Evolutionary conservation across 225 moss, liverwort and hornwort species (phyloP), one percentile per base, ranked within the genome.

Genomic region (Rhytidiadelphus loreus): DNA sequence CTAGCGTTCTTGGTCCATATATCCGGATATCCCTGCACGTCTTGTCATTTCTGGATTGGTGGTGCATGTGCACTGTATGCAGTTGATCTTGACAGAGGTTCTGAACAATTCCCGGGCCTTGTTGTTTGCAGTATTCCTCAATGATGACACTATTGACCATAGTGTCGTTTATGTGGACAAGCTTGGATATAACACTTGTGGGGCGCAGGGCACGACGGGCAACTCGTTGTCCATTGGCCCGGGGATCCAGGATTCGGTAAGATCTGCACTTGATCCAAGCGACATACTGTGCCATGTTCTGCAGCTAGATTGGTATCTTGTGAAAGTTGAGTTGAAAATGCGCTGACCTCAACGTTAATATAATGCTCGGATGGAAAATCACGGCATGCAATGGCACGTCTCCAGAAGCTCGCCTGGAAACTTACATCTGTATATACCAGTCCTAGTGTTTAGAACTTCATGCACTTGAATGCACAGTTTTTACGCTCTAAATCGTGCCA

Each of bases 171-270:
- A 5, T 2, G 80, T 80, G 13, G 30, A 80, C 30, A 60, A 60
- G 43, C 60, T 60, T 80, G 59, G 41, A 20, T 80, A 43, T 35
- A 28, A 80, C 19, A 58, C 60, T 59, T 80, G 80, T 30, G 60
- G 43, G 28, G 3, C 9, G 28, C 0, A 60, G 29, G 80, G 59
- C 30, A 2, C 3, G 59, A 43, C 3, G 39, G 0, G 0, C 0
- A 0, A 2, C 46, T 29, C 73, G 3, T 0, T 4, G 22, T 23
- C 46, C 43, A 7, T 33, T 4, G 8, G 7, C 20, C 20, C 16
- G 24, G 56, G 12, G 12, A 56, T 43, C 68, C 0, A 7, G 11
- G 5, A 11, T 3, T 7, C 30, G 55, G 77, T 77, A 53, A 63
- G 77, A 39, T 76, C 21, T 76, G 14, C 62, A 19, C 79, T 35